phyloP scores from a whole-genome alignment of 2,329 filamentous ascomycete genomes.

The Verticillium longisporum region DNA sequence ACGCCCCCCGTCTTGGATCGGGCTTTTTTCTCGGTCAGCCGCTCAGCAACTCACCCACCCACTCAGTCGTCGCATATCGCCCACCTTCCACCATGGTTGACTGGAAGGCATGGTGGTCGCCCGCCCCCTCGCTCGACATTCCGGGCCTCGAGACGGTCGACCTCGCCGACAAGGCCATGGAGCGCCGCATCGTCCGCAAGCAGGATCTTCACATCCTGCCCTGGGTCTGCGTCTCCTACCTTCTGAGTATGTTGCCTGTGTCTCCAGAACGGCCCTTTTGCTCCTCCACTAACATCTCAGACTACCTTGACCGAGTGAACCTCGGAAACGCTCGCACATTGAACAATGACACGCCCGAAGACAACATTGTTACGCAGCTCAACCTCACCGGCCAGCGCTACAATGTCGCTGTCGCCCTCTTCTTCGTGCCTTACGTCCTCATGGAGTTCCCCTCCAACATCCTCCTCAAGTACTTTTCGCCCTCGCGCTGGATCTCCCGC shows the following conservation, averaged over 20 bases:
- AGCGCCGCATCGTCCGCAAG: slow-evolving; percentile 23
- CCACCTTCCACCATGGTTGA: slow-evolving; percentile 6
- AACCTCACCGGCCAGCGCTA: slow-evolving; percentile 22
- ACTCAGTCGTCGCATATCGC: not conserved
- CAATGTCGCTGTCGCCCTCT: slow-evolving; percentile 22
- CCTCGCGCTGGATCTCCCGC: slow-evolving; percentile 23
- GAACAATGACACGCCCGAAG: slow-evolving; percentile 24
- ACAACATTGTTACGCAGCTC: slow-evolving; percentile 23
- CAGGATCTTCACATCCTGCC: slow-evolving; percentile 24
- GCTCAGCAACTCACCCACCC: not conserved
- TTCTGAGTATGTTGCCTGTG: slow-evolving; percentile 16
- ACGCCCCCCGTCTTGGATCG: too few species aligned
- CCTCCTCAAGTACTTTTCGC: slow-evolving; percentile 25
- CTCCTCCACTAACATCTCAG: slow-evolving; percentile 1
- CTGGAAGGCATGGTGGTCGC: slow-evolving; percentile 10
- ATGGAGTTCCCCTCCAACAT: slow-evolving; percentile 26
- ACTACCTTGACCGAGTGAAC: slow-evolving; percentile 24
- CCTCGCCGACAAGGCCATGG: slow-evolving; percentile 25
- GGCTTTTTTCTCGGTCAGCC: too few species aligned
- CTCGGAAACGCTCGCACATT: slow-evolving; percentile 25
- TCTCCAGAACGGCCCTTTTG: not conserved
- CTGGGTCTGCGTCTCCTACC: slow-evolving; percentile 24
- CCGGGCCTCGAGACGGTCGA: slow-evolving; percentile 25
- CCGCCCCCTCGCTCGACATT: slow-evolving; percentile 22
- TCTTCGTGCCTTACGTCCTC: slow-evolving; percentile 21